A percentile compares a stretch with the other conserved stretches of the same genome.
These are phyloP conservation scores for Mucor saturninus DNA, from an alignment of 371 early-diverging fungal species.

Conservation along the genomic window DNA sequence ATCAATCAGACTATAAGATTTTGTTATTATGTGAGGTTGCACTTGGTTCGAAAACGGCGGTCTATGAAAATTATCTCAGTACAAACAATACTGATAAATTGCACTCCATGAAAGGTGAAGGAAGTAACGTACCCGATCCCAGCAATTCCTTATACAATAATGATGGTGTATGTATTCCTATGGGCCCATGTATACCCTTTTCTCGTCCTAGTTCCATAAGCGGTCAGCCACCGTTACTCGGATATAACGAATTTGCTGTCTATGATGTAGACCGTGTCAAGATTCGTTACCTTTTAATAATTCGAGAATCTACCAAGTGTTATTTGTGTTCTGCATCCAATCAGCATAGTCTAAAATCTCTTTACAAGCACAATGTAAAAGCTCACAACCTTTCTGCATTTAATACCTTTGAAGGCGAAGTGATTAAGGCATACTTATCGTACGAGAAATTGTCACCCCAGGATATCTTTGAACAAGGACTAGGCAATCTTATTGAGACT, in stretches of 20 bases:
- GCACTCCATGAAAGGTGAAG: conserved; percentile 55
- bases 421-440: conserved; percentile 31
- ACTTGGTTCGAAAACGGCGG: conserved; percentile 41
- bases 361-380: conserved; percentile 24
- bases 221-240: conserved; percentile 21
- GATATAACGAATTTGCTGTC: conserved; percentile 65
- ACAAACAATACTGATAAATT: neutral
- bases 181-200: conserved; percentile 41
- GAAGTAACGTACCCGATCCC: conserved; percentile 46
- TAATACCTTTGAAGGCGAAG: conserved; percentile 32
- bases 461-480: conserved; percentile 30
- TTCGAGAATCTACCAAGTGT: conserved; percentile 48
- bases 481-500: conserved; percentile 25
- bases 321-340: conserved; percentile 35
- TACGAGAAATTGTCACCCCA: conserved; percentile 23
- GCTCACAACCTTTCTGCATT: conserved; percentile 14
- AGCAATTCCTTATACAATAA: conserved; percentile 35
- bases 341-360: conserved; percentile 17
- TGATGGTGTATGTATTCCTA: conserved; percentile 47
- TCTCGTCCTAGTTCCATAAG: neutral
- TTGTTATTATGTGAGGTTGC: conserved; percentile 67
- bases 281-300: conserved; percentile 57
- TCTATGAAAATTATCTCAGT: neutral
- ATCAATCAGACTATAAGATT: conserved; percentile 28
- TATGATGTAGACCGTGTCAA: conserved; percentile 56